Evolutionary conservation across 176 grass and related monocot species (phyloP).

Genomic region (Urochloa ruziziensis): DNA sequence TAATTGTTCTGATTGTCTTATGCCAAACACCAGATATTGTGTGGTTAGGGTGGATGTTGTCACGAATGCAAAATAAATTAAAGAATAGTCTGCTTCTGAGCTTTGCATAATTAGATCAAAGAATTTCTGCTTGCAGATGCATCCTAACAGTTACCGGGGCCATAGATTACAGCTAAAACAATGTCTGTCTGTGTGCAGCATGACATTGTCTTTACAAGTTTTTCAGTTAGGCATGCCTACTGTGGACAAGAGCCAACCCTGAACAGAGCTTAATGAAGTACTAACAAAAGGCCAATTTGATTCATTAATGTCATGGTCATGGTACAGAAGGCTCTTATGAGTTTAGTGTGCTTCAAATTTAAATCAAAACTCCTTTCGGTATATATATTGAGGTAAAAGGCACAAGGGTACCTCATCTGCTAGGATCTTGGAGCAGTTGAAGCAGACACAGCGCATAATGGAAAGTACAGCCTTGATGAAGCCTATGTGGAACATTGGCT

Average conservation of each 20-base stretch:
- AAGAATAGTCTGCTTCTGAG: background rate
- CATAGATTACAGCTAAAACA: background rate
- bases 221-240: background rate
- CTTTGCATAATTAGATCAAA: background rate
- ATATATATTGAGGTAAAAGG: background rate
- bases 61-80: background rate
- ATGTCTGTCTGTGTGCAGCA: background rate
- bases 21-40: background rate
- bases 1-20: background rate
- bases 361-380: background rate
- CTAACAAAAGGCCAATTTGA: background rate
- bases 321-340: background rate
- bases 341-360: background rate
- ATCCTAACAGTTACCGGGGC: background rate
- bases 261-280: background rate
- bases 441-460: constrained; percentile 97
- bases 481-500: constrained; percentile 93
- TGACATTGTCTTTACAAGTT: background rate
- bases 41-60: background rate
- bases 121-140: background rate
- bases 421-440: constrained; percentile 98
- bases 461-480: constrained; percentile 91
- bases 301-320: background rate
- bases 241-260: background rate
- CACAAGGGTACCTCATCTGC: constrained; percentile 61